Conservation (phyloP, 1,139 yeast species). For the Taphrina deformans region DNA sequence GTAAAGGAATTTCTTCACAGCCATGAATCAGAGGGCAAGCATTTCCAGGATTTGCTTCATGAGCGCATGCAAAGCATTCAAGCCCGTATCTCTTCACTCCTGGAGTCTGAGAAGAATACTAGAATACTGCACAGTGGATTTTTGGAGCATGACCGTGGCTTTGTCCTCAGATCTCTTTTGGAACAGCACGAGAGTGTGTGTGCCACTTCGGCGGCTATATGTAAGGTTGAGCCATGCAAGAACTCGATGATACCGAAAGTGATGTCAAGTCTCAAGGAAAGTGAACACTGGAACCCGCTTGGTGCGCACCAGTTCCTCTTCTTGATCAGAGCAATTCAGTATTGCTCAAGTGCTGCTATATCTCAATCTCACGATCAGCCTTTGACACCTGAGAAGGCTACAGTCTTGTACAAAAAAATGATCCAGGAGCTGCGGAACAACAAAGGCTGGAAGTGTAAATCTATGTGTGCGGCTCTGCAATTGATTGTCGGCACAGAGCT, state of each 20-base stretch:
- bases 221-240: background rate
- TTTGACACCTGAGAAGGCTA: background rate
- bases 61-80: background rate
- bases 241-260: background rate
- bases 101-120: background rate
- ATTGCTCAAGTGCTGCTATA: slow-evolving; percentile 36
- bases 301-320: background rate
- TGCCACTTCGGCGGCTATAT: background rate
- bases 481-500: slow-evolving; percentile 64
- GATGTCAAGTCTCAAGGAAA: background rate
- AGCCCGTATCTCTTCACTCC: background rate
- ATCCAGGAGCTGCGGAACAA: slow-evolving; percentile 25
- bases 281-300: background rate
- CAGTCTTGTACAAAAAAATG: background rate
- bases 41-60: background rate
- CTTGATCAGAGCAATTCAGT: background rate
- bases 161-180: slow-evolving; percentile 1
- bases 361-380: slow-evolving; percentile 30
- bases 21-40: background rate
- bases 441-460: slow-evolving; percentile 43
- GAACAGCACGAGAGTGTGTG: slow-evolving; percentile 14
- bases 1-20: background rate
- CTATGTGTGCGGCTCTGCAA: slow-evolving; percentile 57
- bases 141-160: background rate
- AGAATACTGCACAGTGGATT: background rate